Evolutionary conservation across 2,329 filamentous ascomycete genomes (phyloP).

Genomic region (Fusarium lateritium): DNA sequence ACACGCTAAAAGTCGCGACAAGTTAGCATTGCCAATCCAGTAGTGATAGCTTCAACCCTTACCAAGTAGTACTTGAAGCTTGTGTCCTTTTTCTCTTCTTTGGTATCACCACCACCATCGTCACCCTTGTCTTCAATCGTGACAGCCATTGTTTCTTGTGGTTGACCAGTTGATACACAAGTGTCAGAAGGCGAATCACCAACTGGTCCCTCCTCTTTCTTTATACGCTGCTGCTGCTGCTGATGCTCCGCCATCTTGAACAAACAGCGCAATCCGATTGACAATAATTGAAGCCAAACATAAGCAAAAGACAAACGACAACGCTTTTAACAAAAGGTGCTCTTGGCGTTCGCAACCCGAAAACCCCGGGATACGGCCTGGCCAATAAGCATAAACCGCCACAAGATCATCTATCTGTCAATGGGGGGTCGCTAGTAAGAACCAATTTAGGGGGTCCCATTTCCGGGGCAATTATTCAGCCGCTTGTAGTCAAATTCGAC

Average conservation of each 20-base stretch:
- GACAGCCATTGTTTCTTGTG: slow-evolving; percentile 16
- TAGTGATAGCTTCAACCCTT: slow-evolving; percentile 4
- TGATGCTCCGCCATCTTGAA: slow-evolving; percentile 12
- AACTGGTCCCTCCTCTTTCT: slow-evolving; percentile 12
- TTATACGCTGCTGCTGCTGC: not conserved
- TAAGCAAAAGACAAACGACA: slow-evolving; percentile 1
- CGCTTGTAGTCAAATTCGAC: slow-evolving; percentile 24
- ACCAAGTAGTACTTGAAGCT: slow-evolving; percentile 50
- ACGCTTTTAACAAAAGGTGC: slow-evolving; percentile 4
- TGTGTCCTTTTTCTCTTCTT: slow-evolving; percentile 32
- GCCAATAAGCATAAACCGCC: slow-evolving; percentile 35
- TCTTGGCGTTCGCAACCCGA: slow-evolving; percentile 36
- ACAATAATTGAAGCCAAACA: not conserved
- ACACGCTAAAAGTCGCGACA: slow-evolving; percentile 49
- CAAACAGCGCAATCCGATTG: not conserved
- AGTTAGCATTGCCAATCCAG: not conserved
- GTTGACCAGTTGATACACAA: slow-evolving; percentile 9
- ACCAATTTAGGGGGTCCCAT: not conserved
- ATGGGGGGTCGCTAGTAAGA: not conserved
- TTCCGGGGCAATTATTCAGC: slow-evolving; percentile 21
- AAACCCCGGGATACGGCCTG: slow-evolving; percentile 31
- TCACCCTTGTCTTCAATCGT: slow-evolving; percentile 1
- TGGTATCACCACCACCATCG: not conserved
- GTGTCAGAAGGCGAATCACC: slow-evolving; percentile 8
- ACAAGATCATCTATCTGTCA: not conserved